phyloP scores from a whole-genome alignment of 768 basidiomycete genomes.

The Termitomyces sp. region DNA sequence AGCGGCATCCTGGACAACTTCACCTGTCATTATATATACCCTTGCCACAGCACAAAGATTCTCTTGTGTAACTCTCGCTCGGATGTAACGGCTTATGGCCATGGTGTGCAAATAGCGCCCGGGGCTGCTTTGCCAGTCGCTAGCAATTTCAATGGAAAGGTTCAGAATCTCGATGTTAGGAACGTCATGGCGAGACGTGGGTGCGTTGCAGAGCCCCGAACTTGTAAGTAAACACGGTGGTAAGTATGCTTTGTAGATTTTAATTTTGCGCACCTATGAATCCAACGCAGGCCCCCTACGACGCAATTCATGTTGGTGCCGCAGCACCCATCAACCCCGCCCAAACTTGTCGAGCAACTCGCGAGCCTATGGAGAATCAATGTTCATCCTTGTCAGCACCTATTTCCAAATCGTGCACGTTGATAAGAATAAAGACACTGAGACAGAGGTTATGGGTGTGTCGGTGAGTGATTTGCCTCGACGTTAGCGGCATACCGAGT shows the following conservation, averaged over 20 bases:
- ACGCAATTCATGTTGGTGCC: conserved; percentile 93
- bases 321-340: conserved; percentile 76
- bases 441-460: conserved; percentile 76
- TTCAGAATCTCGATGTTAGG: too few species aligned
- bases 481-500: not conserved
- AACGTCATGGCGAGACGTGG: too few species aligned
- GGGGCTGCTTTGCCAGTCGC: too few species aligned
- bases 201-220: too few species aligned
- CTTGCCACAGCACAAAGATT: too few species aligned
- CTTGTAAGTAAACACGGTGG: too few species aligned
- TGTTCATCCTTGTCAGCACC: conserved; percentile 90
- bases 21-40: too few species aligned
- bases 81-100: too few species aligned
- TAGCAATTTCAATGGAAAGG: too few species aligned
- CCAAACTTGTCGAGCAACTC: conserved; percentile 73
- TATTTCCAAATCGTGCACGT: conserved; percentile 63
- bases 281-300: conserved; percentile 52
- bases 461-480: conserved; percentile 44
- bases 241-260: conserved; percentile 10
- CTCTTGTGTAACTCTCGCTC: too few species aligned
- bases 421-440: conserved; percentile 65
- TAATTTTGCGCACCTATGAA: not conserved
- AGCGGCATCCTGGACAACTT: too few species aligned
- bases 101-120: too few species aligned
- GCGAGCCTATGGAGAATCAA: conserved; percentile 73